Conservation (phyloP, 2,329 filamentous ascomycete species). For the Aspergillus clavatus region DNA sequence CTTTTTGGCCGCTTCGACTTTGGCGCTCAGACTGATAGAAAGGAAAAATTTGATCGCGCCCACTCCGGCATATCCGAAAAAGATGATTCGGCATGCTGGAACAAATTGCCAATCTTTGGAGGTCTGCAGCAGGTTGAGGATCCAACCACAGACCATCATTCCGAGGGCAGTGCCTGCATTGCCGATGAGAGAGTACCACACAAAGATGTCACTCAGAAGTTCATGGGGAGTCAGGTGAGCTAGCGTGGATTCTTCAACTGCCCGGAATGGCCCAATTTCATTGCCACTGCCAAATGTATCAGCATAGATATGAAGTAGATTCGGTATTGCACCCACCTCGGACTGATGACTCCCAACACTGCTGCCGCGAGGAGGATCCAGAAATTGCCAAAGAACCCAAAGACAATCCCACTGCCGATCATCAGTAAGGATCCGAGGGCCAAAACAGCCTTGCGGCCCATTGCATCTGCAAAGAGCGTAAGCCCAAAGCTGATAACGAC, state of each 20-base stretch:
- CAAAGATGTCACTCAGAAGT: constrained; percentile 58
- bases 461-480: constrained; percentile 55
- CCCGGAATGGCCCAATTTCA: constrained; percentile 64
- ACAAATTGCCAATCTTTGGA: constrained; percentile 42
- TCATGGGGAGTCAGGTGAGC: constrained; percentile 55
- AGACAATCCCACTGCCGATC: constrained; percentile 52
- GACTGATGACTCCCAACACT: constrained; percentile 58
- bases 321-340: constrained; percentile 34
- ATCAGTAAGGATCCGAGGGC: constrained; percentile 53
- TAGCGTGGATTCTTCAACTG: constrained; percentile 61
- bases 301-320: background rate
- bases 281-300: constrained; percentile 42
- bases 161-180: constrained; percentile 58
- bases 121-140: constrained; percentile 48
- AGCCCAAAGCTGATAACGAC: constrained; percentile 55
- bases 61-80: constrained; percentile 53
- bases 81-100: constrained; percentile 53
- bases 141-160: constrained; percentile 56
- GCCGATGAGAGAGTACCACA: constrained; percentile 56
- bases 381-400: constrained; percentile 53
- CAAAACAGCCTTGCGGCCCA: constrained; percentile 54
- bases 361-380: constrained; percentile 57
- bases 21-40: constrained; percentile 46
- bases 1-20: constrained; percentile 41
- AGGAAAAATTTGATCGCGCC: constrained; percentile 56